A percentile compares a stretch with the other conserved stretches of the same genome.
phyloP scores from a whole-genome alignment of 2,329 filamentous ascomycete genomes.

The Cercospora berteroae region DNA sequence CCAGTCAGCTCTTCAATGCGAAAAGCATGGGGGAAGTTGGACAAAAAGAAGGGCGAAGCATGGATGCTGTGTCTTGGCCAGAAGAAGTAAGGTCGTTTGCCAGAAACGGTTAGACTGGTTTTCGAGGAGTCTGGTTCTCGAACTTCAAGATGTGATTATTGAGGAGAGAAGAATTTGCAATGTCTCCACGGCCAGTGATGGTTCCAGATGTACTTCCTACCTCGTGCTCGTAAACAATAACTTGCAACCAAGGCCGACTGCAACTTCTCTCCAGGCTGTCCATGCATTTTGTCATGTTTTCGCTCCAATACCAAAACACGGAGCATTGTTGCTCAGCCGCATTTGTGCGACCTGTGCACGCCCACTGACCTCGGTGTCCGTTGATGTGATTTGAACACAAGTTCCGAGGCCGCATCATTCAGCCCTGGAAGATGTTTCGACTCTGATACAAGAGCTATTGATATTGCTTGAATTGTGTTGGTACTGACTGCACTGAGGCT shows the following conservation, averaged over 20 bases:
- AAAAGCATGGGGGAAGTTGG: neutral
- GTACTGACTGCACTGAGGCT: neutral
- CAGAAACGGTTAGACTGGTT: neutral
- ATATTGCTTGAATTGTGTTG: neutral
- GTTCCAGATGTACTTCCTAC: neutral
- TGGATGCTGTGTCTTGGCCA: neutral
- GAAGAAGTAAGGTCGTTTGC: conserved; percentile 6
- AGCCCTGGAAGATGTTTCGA: neutral
- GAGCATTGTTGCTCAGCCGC: neutral
- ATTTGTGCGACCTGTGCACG: neutral
- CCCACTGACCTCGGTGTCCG: neutral
- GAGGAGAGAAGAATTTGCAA: neutral
- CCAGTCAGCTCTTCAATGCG: neutral
- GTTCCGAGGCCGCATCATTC: neutral
- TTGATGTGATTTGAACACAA: too few relatives aligned
- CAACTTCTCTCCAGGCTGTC: too few relatives aligned
- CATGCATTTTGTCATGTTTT: neutral
- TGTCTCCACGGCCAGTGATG: neutral
- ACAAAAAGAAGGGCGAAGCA: conserved; percentile 8
- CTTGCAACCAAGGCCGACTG: neutral
- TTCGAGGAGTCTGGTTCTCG: neutral
- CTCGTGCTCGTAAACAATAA: too few relatives aligned
- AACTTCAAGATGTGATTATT: neutral
- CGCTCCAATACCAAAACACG: neutral
- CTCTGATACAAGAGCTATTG: neutral